Evolutionary conservation across 257 asterid species (phyloP), one percentile per base, ranked within the genome.

Genomic region (Primulina eburnea): DNA sequence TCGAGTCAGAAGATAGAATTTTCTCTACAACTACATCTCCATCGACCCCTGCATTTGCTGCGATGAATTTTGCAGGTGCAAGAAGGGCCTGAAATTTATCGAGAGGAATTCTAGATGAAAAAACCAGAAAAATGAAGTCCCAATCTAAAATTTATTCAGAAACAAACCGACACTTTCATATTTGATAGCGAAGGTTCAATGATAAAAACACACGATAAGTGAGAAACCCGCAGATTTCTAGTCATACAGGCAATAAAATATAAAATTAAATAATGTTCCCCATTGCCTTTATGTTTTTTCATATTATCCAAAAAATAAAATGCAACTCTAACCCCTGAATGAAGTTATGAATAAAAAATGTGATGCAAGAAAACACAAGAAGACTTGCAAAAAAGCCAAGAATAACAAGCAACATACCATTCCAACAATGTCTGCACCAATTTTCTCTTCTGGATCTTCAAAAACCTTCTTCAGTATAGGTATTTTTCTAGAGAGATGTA

Each of bases 371-470:
- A 21, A 4, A 26, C 38, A 8, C 29, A 28, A 14, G 26, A 32
- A 40, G 67, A 35, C 34, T 47, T 29, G 11, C 65, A 55, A 50
- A 0, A 50, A 64, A 33, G 59, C 28, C 11, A n/a, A 52, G 6
- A 56, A 62, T 62, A 68, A 29, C 56, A 65, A 40, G 70, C 8
- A 75, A 58, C 87, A 53, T 76, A 92, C 98, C 90, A 14, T 77
- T 79, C 82, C 87, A 72, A 93, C 84, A 77, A 93, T 87, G 80
- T 87, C 96, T 34, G 99, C 97, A 74, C 99, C 99, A 60, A 87
- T 85, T 70, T 80, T 85, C 84, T 93, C 99, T 65, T 93, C 97
- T 29, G 81, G 82, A 74, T 93, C 94, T 72, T 76, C 78, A 68
- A 87, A 77, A n/a, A 16, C 37, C 71, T 79, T 73, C 76, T 87